phyloP scores from a whole-genome alignment of 345 rosid genomes.

The Rubroshorea leprosula region DNA sequence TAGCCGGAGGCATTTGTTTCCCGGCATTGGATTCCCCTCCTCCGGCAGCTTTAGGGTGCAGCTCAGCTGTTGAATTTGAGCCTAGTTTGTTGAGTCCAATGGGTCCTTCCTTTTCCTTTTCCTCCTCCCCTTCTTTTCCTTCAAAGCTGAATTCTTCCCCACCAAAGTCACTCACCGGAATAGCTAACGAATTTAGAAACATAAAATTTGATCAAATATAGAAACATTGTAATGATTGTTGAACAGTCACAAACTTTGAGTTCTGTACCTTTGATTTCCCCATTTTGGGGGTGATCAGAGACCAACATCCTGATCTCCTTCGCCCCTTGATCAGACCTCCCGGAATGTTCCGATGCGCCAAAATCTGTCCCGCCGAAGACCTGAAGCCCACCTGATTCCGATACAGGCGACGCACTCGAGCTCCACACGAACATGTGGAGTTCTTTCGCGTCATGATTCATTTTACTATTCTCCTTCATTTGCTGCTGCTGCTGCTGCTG shows the following conservation, averaged over 20 bases:
- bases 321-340: constrained; percentile 77
- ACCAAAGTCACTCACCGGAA: constrained; percentile 36
- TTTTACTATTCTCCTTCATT: constrained; percentile 34
- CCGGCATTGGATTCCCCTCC: constrained; percentile 26
- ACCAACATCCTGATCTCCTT: constrained; percentile 93
- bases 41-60: constrained; percentile 40
- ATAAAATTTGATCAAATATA: too few species aligned
- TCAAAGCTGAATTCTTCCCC: constrained; percentile 50
- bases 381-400: constrained; percentile 69
- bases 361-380: constrained; percentile 68
- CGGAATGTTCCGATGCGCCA: constrained; percentile 67
- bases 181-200: constrained; percentile 23
- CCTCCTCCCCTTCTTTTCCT: constrained; percentile 50
- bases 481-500: too few species aligned
- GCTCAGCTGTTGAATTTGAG: constrained; percentile 56
- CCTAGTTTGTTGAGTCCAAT: constrained; percentile 46
- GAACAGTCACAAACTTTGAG: background rate
- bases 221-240: too few species aligned
- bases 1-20: constrained; percentile 79
- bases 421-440: constrained; percentile 99
- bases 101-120: constrained; percentile 43
- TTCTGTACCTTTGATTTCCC: constrained; percentile 57
- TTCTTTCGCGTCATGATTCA: constrained; percentile 75
- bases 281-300: constrained; percentile 62
- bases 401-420: constrained; percentile 86